Conservation (phyloP, 2,329 filamentous ascomycete species). For the Cryphonectria carpinicola region DNA sequence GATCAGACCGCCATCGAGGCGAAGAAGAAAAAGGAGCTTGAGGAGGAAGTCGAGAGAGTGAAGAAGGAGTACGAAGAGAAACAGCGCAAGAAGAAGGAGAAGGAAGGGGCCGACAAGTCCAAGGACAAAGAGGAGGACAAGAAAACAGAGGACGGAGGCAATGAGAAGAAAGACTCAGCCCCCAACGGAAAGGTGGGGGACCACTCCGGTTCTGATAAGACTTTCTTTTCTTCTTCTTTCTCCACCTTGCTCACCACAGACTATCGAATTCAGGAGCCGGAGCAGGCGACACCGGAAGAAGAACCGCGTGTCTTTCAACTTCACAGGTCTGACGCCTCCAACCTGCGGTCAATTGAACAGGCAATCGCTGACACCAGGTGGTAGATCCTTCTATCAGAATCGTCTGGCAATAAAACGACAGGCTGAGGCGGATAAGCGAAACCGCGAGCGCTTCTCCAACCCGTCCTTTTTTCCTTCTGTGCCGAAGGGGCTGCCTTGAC, state of each 20-base stretch:
- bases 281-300: constrained; percentile 55
- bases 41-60: constrained; percentile 65
- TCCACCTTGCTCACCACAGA: constrained; percentile 33
- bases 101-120: constrained; percentile 62
- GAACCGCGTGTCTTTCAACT: constrained; percentile 82
- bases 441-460: constrained; percentile 78
- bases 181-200: constrained; percentile 37
- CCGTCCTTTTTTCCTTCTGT: constrained; percentile 84
- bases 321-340: constrained; percentile 63
- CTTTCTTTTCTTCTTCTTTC: no score
- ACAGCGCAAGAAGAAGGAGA: constrained; percentile 69
- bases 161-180: constrained; percentile 44
- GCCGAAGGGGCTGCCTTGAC: constrained; percentile 62
- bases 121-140: constrained; percentile 54
- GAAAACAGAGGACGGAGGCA: constrained; percentile 39
- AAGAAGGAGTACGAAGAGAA: constrained; percentile 81
- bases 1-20: constrained; percentile 68
- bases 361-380: constrained; percentile 8
- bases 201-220: not conserved
- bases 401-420: constrained; percentile 78
- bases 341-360: not conserved
- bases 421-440: constrained; percentile 78
- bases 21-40: constrained; percentile 67
- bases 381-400: constrained; percentile 83
- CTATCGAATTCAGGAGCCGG: constrained; percentile 48